Base-by-base conservation (phyloP, 2,329 filamentous ascomycete genomes). In the Kalaharituber pfeilii region DNA sequence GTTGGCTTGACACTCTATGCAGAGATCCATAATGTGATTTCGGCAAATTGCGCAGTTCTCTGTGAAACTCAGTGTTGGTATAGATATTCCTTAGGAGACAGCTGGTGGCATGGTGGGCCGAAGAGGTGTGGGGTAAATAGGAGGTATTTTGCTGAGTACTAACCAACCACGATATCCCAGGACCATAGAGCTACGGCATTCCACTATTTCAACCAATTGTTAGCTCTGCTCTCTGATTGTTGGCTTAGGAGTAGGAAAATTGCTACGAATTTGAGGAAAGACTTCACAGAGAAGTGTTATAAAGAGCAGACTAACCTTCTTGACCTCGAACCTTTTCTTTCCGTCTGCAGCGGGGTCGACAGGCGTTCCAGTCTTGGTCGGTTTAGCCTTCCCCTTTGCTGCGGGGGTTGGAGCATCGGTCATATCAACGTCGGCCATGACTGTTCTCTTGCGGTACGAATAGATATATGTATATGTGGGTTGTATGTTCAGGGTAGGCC, bases 21-120 rank as follows among this genome's bases (percentile, higher is more conserved):
- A 98, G 26, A 98, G 76, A 69, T 98, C 91, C 91, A 98, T 98
- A 70, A 98, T 98, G 69, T 98, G 91, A 69, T 98, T 98, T 67
- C 91, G 79, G 75, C 91, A 98, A 67, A 98, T 98, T 65, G 91
- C 91, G 68, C 91, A 98, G 76, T 98, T 98, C 72, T 98, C 91
- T 50, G 26, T 47, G 8, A 13, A 8, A n/a, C n/a, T n/a, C n/a
- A n/a, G n/a, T n/a, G n/a, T n/a, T n/a, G n/a, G n/a, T n/a, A n/a
- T n/a, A n/a, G n/a, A n/a, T n/a, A n/a, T n/a, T n/a, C n/a, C n/a
- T n/a, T n/a, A n/a, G n/a, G n/a, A n/a, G n/a, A n/a, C n/a, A n/a
- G n/a, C n/a, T n/a, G n/a, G n/a, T n/a, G n/a, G n/a, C n/a, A n/a
- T n/a, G n/a, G n/a, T n/a, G n/a, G n/a, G n/a, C n/a, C n/a, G n/a